Evolutionary conservation across 805 yeast species (phyloP).

Genomic region (Millerozyma acaciae): DNA sequence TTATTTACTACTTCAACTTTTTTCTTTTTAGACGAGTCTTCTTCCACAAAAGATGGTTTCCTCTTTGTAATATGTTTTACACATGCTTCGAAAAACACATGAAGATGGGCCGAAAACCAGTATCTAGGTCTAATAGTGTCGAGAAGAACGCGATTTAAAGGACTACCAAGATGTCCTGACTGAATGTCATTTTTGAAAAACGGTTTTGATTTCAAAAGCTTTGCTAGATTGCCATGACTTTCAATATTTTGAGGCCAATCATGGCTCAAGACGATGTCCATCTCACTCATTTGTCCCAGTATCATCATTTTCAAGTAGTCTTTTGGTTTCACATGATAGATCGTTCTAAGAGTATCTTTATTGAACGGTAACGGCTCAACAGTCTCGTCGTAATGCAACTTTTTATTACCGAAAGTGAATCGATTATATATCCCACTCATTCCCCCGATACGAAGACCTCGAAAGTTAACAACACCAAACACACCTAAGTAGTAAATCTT

Average conservation of each 20-base stretch:
- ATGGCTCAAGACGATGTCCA: conserved; percentile 70
- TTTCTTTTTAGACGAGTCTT: background rate
- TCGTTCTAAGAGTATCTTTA: conserved; percentile 45
- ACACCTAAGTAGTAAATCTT: conserved; percentile 83
- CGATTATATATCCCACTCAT: conserved; percentile 77
- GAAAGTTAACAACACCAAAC: conserved; percentile 67
- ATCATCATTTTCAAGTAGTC: conserved; percentile 56
- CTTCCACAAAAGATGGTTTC: conserved; percentile 6
- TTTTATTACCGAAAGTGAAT: conserved; percentile 30
- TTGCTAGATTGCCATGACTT: conserved; percentile 53
- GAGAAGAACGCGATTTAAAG: conserved; percentile 56
- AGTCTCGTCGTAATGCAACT: conserved; percentile 1
- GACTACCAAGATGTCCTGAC: conserved; percentile 64
- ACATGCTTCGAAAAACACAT: conserved; percentile 63
- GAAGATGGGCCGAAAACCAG: conserved; percentile 93
- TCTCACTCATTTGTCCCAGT: conserved; percentile 15
- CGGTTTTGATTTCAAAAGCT: conserved; percentile 56
- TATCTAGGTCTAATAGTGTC: conserved; percentile 52
- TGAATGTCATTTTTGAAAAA: conserved; percentile 64
- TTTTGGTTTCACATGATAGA: conserved; percentile 69
- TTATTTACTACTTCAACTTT: conserved; percentile 4
- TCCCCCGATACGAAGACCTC: conserved; percentile 76
- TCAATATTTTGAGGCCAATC: conserved; percentile 93
- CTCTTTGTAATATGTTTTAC: conserved; percentile 34
- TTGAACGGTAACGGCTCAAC: conserved; percentile 49